Conservation (phyloP, 2,329 filamentous ascomycete species). For the Endoconidiophora laricicola region DNA sequence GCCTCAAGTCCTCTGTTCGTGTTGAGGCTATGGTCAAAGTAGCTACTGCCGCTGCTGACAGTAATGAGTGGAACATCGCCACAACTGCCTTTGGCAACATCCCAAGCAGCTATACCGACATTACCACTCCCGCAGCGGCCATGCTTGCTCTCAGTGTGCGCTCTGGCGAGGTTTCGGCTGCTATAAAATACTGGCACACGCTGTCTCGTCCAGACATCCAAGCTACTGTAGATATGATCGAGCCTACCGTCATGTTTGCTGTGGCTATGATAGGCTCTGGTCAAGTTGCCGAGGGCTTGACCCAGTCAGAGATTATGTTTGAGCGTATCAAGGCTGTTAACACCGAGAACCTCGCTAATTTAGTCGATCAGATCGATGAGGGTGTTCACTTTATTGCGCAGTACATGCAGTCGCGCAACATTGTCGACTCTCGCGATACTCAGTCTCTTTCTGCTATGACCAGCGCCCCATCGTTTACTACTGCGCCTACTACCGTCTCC, state of each 20-base stretch:
- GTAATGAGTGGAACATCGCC: conserved; percentile 52
- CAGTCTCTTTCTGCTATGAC: conserved; percentile 19
- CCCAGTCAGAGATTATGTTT: conserved; percentile 74
- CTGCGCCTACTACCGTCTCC: conserved; percentile 37
- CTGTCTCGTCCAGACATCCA: conserved; percentile 46
- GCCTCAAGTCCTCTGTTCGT: conserved; percentile 36
- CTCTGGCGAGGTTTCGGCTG: conserved; percentile 58
- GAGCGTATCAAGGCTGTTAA: conserved; percentile 54
- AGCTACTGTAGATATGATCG: conserved; percentile 52
- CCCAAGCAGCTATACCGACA: conserved; percentile 30
- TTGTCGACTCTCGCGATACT: conserved; percentile 38
- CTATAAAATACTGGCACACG: conserved; percentile 65
- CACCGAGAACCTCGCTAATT: conserved; percentile 27
- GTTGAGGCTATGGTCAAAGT: conserved; percentile 53
- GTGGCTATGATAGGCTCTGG: conserved; percentile 76
- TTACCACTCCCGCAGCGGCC: conserved; percentile 51
- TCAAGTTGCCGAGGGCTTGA: conserved; percentile 64
- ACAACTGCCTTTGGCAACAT: conserved; percentile 47
- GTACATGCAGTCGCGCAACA: conserved; percentile 40
- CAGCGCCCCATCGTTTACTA: conserved; percentile 19
- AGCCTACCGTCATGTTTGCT: conserved; percentile 80
- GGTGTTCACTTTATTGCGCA: conserved; percentile 51
- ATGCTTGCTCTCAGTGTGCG: conserved; percentile 78
- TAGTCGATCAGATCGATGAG: conserved; percentile 72
- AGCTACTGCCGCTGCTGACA: conserved; percentile 64